A percentile compares a stretch with the other conserved stretches of the same genome.
Evolutionary conservation across 2,329 filamentous ascomycete species (phyloP).

Genomic region (Exophiala sp.): DNA sequence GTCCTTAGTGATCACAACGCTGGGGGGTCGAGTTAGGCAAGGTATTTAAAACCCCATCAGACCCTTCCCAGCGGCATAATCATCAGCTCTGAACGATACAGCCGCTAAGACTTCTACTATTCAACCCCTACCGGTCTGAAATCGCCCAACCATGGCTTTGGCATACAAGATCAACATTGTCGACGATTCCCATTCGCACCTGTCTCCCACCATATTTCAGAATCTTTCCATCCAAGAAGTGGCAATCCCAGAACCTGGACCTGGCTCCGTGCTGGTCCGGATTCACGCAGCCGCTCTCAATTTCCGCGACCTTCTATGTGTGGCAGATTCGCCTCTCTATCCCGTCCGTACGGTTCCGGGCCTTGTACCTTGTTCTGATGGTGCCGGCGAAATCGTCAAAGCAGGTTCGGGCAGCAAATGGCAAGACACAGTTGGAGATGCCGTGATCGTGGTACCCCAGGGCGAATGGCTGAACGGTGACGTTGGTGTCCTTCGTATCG

Average conservation of each 20-base stretch:
- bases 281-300: slow-evolving; percentile 48
- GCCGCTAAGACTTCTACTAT: neutral
- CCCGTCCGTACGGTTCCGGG: neutral
- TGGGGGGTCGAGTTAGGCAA: no score
- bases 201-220: slow-evolving; percentile 1
- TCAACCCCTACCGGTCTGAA: neutral
- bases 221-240: neutral
- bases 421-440: neutral
- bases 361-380: slow-evolving; percentile 39
- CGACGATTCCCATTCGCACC: neutral
- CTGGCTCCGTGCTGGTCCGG: slow-evolving; percentile 55
- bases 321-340: slow-evolving; percentile 2
- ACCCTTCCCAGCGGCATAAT: no score
- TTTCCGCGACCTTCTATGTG: slow-evolving; percentile 44
- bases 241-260: neutral
- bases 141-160: neutral
- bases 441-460: slow-evolving; percentile 3
- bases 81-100: no score
- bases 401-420: slow-evolving; percentile 1
- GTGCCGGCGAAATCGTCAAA: slow-evolving; percentile 40
- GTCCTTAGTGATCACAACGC: no score
- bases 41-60: no score
- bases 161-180: neutral
- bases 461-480: slow-evolving; percentile 1
- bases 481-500: neutral